Base-by-base conservation (phyloP, 164 flowering plant species). In the Magnolia officinalis region DNA sequence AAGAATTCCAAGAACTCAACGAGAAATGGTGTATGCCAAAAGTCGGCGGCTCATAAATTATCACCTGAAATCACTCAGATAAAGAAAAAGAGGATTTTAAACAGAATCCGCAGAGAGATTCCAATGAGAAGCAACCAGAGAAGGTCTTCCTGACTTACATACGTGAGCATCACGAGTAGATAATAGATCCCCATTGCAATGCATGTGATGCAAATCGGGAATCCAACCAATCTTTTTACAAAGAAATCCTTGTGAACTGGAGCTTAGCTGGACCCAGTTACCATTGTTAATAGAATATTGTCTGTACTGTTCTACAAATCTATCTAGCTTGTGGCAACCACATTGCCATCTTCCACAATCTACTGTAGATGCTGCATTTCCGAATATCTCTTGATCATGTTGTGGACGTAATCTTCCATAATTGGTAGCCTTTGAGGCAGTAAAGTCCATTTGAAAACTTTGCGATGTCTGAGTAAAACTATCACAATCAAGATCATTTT, bases 1-100 rank as follows among this genome's bases (percentile, higher is more conserved):
- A 77, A 55, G 80, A 80, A 78, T 69, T 77, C 79, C 83, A 78
- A 72, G 74, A 73, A 68, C 79, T 81, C 72, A 87, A 59, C 0
- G 90, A 88, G 78, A 89, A 89, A 85, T 96, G 96, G 77, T 91
- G 98, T 65, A 67, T 70, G 51, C 97, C 97, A 88, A 81, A 90
- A 67, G 31, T 73, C 5, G 98, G 97, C 77, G 87, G 86, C 67
- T 93, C 98, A 82, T 93, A 94, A 19, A 88, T 1, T 63, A 96
- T 83, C n/a, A 93, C 89, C 98, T 96, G 85, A 9, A 86, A 70
- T 31, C 55, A 52, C 52, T 65, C 67, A 76, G 65, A 74, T 13
- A 29, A 13, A 74, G 61, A 74, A 23, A 55, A 1, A 74, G 71
- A 14, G 29, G 63, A 9, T 37, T 37, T n/a, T 70, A 78, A 45